A percentile compares a stretch with the other conserved stretches of the same genome.
Conservation (phyloP, 192 early-diverging fungal genomes). For the Podila epicladia region DNA sequence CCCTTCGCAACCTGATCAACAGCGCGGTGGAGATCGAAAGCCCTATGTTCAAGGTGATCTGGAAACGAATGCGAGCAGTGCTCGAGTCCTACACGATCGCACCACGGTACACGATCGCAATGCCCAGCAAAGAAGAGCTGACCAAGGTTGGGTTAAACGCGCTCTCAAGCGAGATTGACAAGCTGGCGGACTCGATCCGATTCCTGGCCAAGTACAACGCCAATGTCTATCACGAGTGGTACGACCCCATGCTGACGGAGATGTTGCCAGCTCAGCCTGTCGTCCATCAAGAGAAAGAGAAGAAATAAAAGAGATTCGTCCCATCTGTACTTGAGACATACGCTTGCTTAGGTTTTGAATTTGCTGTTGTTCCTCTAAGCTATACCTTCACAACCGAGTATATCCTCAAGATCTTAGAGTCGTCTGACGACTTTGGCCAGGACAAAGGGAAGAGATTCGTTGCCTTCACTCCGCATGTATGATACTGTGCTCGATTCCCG, state of each 20-base stretch:
- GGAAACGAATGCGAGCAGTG: constrained; percentile 53
- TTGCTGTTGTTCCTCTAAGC: too few species aligned
- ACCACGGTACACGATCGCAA: constrained; percentile 22
- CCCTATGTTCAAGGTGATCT: constrained; percentile 63
- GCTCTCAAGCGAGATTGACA: constrained; percentile 60
- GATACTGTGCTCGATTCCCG: too few species aligned
- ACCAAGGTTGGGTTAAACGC: constrained; percentile 60
- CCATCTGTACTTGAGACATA: too few species aligned
- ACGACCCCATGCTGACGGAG: constrained; percentile 62
- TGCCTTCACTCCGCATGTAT: too few species aligned
- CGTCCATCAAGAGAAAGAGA: not conserved
- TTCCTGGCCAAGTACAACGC: constrained; percentile 67
- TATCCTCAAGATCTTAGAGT: too few species aligned
- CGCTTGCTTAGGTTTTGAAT: too few species aligned
- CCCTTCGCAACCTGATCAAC: constrained; percentile 52
- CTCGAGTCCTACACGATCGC: constrained; percentile 29
- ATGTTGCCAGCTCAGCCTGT: not conserved
- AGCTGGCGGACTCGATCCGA: constrained; percentile 51
- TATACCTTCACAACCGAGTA: too few species aligned
- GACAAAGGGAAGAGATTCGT: too few species aligned
- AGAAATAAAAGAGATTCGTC: not conserved
- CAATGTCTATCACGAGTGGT: constrained; percentile 64
- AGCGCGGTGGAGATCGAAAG: constrained; percentile 56
- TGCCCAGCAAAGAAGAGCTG: constrained; percentile 54
- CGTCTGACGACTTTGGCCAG: too few species aligned